A percentile compares a stretch with the other conserved stretches of the same genome.
Evolutionary conservation across 495 filamentous ascomycete genomes (phyloP).

Genomic region (Penicillium turbatum): DNA sequence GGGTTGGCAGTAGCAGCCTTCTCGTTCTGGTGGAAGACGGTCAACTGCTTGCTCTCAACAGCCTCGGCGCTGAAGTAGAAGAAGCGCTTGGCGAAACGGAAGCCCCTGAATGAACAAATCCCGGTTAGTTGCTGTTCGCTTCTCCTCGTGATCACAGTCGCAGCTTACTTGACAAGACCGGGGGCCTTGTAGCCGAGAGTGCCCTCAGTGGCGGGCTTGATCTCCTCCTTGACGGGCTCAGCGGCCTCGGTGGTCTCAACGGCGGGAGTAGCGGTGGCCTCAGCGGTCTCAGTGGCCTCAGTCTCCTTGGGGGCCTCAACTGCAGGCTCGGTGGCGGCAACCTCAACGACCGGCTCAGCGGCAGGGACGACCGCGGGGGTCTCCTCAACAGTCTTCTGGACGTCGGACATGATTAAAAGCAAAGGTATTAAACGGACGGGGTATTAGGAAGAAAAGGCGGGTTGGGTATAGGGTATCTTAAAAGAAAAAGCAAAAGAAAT

Average conservation of each 20-base stretch:
- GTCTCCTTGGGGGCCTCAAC: conserved; percentile 36
- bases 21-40: conserved; percentile 75
- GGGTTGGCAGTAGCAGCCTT: conserved; percentile 74
- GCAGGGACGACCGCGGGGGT: conserved; percentile 39
- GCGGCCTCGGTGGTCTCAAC: conserved; percentile 37
- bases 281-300: conserved; percentile 35
- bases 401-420: conserved; percentile 49
- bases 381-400: conserved; percentile 48
- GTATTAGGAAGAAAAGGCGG: conserved; percentile 32
- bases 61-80: conserved; percentile 92
- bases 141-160: conserved; percentile 3
- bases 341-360: conserved; percentile 34
- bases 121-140: conserved; percentile 11
- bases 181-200: conserved; percentile 80
- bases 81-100: conserved; percentile 70
- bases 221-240: conserved; percentile 50
- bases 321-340: conserved; percentile 32
- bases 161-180: conserved; percentile 83
- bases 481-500: conserved; percentile 38
- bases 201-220: conserved; percentile 60
- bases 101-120: conserved; percentile 41
- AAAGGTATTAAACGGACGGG: conserved; percentile 22
- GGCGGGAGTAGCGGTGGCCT: conserved; percentile 17
- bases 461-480: conserved; percentile 44
- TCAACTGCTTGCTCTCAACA: conserved; percentile 67